A percentile compares a stretch with the other conserved stretches of the same genome.
Evolutionary conservation across 257 asterid genomes (phyloP).

Genomic region (Solanum sparsipilum): DNA sequence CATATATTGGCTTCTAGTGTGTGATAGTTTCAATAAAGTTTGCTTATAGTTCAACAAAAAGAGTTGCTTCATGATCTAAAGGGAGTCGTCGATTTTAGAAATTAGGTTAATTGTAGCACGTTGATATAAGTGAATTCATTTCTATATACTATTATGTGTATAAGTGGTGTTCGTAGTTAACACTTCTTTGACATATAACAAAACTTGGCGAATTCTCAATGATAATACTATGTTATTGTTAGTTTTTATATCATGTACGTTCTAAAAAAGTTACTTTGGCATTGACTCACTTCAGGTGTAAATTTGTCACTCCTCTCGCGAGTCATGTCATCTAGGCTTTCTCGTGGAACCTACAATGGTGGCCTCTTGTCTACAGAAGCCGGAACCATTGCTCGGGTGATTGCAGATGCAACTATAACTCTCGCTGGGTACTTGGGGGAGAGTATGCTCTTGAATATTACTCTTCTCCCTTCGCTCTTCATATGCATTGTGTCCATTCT

Average conservation of each 20-base stretch:
- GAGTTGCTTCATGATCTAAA: not conserved
- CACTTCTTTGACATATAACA: not conserved
- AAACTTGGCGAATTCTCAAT: not conserved
- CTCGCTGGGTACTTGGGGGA: constrained; percentile 66
- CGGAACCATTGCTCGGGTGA: constrained; percentile 81
- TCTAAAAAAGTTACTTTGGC: not conserved
- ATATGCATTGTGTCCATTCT: constrained; percentile 64
- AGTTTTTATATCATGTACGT: not conserved
- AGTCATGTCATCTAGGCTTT: constrained; percentile 91
- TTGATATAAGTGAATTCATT: not conserved
- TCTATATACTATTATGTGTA: not conserved
- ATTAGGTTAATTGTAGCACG: not conserved
- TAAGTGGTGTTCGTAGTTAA: not conserved
- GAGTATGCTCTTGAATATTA: constrained; percentile 54
- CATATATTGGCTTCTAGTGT: not conserved
- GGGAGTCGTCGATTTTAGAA: not conserved
- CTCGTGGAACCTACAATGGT: constrained; percentile 85
- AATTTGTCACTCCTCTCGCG: constrained; percentile 78
- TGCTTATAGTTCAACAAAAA: not conserved
- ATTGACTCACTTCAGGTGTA: constrained; percentile 33
- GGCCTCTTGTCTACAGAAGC: constrained; percentile 93
- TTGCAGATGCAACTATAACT: constrained; percentile 88
- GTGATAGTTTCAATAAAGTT: not conserved
- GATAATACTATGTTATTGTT: not conserved
- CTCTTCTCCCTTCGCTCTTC: constrained; percentile 70